A percentile compares a stretch with the other conserved stretches of the same genome.
These are phyloP conservation scores for Picea sitchensis DNA, from an alignment of 75 land plant genomes.

Conservation along the genomic window DNA sequence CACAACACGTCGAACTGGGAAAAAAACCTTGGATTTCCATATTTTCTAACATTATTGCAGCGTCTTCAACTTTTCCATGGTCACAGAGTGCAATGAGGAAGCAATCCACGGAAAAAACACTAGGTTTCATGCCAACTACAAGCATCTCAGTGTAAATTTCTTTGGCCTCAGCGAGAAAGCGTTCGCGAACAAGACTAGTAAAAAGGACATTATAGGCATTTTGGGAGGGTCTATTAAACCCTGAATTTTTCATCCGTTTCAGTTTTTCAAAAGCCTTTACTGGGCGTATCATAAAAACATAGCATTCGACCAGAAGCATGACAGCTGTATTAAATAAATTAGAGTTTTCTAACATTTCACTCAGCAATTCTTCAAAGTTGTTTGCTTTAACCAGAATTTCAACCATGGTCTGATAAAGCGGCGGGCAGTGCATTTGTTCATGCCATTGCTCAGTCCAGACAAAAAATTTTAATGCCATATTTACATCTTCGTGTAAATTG, in stretches of 20 bases:
- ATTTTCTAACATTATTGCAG: neutral
- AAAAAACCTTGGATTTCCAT: neutral
- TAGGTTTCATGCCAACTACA: neutral
- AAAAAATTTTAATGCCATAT: slow-evolving; percentile 6
- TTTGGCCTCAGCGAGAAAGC: neutral
- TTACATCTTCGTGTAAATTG: neutral
- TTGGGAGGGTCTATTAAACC: neutral
- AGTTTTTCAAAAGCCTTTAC: neutral
- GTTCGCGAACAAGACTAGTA: neutral
- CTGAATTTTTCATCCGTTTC: neutral
- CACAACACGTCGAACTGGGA: neutral
- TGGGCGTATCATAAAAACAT: neutral
- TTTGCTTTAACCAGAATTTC: neutral
- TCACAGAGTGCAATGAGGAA: neutral
- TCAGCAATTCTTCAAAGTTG: neutral
- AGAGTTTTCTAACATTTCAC: neutral
- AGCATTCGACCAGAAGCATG: neutral
- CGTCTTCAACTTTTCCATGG: neutral
- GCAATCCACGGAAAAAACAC: neutral
- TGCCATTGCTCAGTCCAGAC: neutral
- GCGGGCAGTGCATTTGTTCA: neutral
- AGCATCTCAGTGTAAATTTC: neutral
- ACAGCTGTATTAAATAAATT: neutral
- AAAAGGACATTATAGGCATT: neutral
- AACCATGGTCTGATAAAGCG: neutral